Conservation (phyloP, 371 early-diverging fungal genomes). For the Syncephalastrum sp. region DNA sequence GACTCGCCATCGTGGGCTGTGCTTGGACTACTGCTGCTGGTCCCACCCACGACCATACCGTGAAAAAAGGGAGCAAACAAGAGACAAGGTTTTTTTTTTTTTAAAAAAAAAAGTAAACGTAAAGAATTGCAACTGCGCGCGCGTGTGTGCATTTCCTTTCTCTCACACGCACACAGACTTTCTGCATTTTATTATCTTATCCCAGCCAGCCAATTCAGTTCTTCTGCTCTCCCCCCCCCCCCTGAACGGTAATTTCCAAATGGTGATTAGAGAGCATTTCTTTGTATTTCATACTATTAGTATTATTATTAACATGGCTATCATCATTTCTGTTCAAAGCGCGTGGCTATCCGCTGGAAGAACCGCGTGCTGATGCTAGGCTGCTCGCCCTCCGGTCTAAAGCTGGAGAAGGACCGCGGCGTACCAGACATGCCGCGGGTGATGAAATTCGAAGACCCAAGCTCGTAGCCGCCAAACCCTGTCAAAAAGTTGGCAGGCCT, state of each 20-base stretch:
- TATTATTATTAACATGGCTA: too few relatives aligned
- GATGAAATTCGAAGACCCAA: constrained; percentile 27
- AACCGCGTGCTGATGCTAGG: constrained; percentile 50
- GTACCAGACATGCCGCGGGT: constrained; percentile 31
- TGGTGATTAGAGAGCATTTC: neutral
- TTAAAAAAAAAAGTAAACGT: neutral
- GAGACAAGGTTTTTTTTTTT: too few relatives aligned
- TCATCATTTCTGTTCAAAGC: constrained; percentile 21
- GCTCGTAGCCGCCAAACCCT: constrained; percentile 36
- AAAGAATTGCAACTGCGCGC: constrained; percentile 1
- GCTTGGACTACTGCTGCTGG: constrained; percentile 8
- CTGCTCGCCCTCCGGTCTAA: constrained; percentile 8
- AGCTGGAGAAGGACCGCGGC: constrained; percentile 7
- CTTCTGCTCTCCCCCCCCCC: too few relatives aligned
- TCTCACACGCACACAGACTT: too few relatives aligned
- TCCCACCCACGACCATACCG: neutral
- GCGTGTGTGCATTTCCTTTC: neutral
- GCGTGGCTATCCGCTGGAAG: constrained; percentile 43
- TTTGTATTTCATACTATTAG: constrained; percentile 28
- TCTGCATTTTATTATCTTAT: too few relatives aligned
- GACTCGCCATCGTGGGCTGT: constrained; percentile 30
- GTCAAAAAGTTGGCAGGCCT: constrained; percentile 45
- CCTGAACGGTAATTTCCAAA: too few relatives aligned
- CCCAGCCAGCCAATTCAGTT: neutral
- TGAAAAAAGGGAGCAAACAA: constrained; percentile 3